A percentile compares a stretch with the other conserved stretches of the same genome.
These are phyloP conservation scores for Ambrosiella beaveri DNA, from an alignment of 2,329 filamentous ascomycete species.

Conservation along the genomic window DNA sequence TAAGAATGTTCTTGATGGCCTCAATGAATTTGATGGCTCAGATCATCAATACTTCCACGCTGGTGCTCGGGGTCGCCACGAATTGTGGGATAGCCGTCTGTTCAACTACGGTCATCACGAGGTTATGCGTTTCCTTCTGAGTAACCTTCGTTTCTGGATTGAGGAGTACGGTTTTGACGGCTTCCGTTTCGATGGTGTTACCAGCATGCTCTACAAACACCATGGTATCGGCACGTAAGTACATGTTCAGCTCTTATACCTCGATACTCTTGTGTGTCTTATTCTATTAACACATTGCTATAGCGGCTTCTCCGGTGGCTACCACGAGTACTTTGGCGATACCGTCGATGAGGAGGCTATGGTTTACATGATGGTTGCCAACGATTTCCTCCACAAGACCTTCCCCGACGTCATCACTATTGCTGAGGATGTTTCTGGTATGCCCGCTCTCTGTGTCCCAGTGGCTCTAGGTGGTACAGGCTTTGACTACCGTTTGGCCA, in stretches of 20 bases:
- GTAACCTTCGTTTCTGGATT: constrained; percentile 98
- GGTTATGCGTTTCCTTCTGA: constrained; percentile 85
- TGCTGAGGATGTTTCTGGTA: constrained; percentile 93
- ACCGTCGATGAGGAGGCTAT: constrained; percentile 85
- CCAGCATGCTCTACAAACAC: constrained; percentile 91
- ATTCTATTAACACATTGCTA: constrained; percentile 5
- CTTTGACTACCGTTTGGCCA: constrained; percentile 92
- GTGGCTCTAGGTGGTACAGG: constrained; percentile 78
- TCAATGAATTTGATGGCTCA: constrained; percentile 90
- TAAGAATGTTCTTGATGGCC: constrained; percentile 86
- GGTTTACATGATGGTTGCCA: constrained; percentile 89
- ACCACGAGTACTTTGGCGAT: constrained; percentile 91
- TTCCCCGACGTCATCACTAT: constrained; percentile 82
- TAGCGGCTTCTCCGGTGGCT: constrained; percentile 90
- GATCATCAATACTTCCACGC: constrained; percentile 94
- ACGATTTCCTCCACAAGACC: constrained; percentile 82
- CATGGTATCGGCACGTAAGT: constrained; percentile 92
- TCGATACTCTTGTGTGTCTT: not conserved
- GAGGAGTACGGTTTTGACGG: constrained; percentile 94
- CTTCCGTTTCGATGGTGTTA: constrained; percentile 95
- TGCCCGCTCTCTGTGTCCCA: constrained; percentile 87
- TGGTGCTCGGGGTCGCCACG: constrained; percentile 68
- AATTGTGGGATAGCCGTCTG: constrained; percentile 86
- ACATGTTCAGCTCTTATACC: not conserved
- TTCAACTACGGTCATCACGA: constrained; percentile 97